Evolutionary conservation across 148 eudicot genomes (phyloP).

Genomic region (Chenopodium suecicum): DNA sequence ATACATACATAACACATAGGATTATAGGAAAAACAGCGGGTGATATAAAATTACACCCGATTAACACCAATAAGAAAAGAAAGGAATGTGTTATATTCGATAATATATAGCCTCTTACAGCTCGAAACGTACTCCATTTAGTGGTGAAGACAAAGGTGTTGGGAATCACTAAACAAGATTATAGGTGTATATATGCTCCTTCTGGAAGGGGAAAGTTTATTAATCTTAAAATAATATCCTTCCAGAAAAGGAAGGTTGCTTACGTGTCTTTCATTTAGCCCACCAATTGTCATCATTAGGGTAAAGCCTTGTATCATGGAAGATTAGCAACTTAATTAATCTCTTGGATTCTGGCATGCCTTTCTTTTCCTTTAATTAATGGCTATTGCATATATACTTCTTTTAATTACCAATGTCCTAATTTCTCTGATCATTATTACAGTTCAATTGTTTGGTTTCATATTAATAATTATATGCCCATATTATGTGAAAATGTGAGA

Average conservation of each 20-base stretch:
- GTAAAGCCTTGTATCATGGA: constrained; percentile 1
- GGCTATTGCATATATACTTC: background rate
- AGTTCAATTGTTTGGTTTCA: background rate
- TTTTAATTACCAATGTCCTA: background rate
- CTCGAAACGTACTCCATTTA: background rate
- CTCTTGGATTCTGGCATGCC: background rate
- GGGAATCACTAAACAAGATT: constrained; percentile 16
- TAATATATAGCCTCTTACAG: background rate
- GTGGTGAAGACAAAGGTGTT: constrained; percentile 23
- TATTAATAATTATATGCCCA: background rate
- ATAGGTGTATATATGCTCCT: constrained; percentile 9
- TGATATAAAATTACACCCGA: no score
- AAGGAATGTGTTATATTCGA: no score
- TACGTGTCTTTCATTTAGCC: constrained; percentile 1
- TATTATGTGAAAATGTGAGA: no score
- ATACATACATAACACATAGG: no score
- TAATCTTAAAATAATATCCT: background rate
- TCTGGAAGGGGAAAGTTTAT: constrained; percentile 23
- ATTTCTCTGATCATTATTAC: background rate
- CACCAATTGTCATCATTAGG: constrained; percentile 30
- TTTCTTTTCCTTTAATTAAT: background rate
- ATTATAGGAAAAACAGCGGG: no score
- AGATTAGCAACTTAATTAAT: constrained; percentile 9
- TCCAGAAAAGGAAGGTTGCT: constrained; percentile 27
- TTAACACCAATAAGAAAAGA: no score